Evolutionary conservation across 2,329 filamentous ascomycete genomes (phyloP).

Genomic region (Cladosporium phlei): DNA sequence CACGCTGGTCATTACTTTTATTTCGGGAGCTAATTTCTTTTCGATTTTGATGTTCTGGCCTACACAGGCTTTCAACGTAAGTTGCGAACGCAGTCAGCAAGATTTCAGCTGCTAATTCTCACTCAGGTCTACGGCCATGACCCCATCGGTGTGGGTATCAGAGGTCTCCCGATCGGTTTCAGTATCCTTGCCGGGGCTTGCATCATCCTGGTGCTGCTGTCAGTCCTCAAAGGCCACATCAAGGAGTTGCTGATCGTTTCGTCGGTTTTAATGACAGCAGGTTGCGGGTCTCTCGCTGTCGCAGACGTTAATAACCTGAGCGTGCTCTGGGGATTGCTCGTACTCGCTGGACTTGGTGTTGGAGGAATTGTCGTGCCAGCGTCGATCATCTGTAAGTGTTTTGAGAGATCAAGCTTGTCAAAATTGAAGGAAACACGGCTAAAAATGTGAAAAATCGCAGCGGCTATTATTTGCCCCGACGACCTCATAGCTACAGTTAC

Average conservation of each 20-base stretch:
- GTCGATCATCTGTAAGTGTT: neutral
- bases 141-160: slow-evolving; percentile 59
- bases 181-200: slow-evolving; percentile 59
- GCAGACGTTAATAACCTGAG: slow-evolving; percentile 29
- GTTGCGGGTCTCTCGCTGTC: slow-evolving; percentile 31
- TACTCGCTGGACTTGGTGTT: slow-evolving; percentile 59
- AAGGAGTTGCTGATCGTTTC: slow-evolving; percentile 56
- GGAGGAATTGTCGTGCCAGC: too few relatives aligned
- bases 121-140: slow-evolving; percentile 52
- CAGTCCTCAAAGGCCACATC: slow-evolving; percentile 54
- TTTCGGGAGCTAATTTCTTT: slow-evolving; percentile 38
- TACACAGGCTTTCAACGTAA: slow-evolving; percentile 42
- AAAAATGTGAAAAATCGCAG: too few relatives aligned
- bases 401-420: too few relatives aligned
- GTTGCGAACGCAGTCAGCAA: too few relatives aligned
- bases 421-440: too few relatives aligned
- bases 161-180: slow-evolving; percentile 61
- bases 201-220: slow-evolving; percentile 55
- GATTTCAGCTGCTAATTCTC: too few relatives aligned
- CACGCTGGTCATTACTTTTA: slow-evolving; percentile 38
- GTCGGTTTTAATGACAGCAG: slow-evolving; percentile 61
- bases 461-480: slow-evolving; percentile 64
- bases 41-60: slow-evolving; percentile 55
- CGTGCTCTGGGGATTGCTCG: slow-evolving; percentile 41
- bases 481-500: slow-evolving; percentile 66